Evolutionary conservation across 441 rosid genomes (phyloP).

Genomic region (Erysimum pusillum): DNA sequence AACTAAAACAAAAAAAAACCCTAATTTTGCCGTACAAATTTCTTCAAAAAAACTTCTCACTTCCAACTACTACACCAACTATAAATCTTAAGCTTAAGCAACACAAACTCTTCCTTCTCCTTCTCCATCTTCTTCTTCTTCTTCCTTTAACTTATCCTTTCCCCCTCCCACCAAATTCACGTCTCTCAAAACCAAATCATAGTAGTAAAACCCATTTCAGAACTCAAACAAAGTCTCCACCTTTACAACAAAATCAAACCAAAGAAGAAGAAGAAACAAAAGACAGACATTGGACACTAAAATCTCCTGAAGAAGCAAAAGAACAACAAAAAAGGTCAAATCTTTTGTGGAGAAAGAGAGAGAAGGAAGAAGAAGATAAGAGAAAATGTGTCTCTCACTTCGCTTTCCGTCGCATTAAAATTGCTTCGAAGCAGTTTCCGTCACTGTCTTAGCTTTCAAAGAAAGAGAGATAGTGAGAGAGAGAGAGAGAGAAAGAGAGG

Average conservation of each 20-base stretch:
- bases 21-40: constrained; percentile 43
- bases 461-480: constrained; percentile 5
- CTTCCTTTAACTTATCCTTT: not conserved
- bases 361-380: constrained; percentile 36
- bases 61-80: constrained; percentile 51
- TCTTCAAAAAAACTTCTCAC: constrained; percentile 29
- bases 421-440: constrained; percentile 34
- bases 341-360: constrained; percentile 14
- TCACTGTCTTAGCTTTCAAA: constrained; percentile 13
- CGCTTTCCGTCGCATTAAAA: constrained; percentile 46
- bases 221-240: not conserved
- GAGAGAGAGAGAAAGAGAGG: constrained; percentile 10
- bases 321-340: constrained; percentile 1
- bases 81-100: constrained; percentile 45
- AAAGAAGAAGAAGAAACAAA: not conserved
- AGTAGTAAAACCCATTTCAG: too few relatives aligned
- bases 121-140: constrained; percentile 10
- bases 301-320: constrained; percentile 11
- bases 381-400: constrained; percentile 29
- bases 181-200: not conserved
- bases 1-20: constrained; percentile 49
- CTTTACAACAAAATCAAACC: constrained; percentile 10
- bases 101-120: constrained; percentile 41
- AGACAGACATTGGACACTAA: constrained; percentile 16
- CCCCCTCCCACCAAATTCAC: not conserved